Conservation (phyloP, 306 rosid species). For the Trifolium dubium region DNA sequence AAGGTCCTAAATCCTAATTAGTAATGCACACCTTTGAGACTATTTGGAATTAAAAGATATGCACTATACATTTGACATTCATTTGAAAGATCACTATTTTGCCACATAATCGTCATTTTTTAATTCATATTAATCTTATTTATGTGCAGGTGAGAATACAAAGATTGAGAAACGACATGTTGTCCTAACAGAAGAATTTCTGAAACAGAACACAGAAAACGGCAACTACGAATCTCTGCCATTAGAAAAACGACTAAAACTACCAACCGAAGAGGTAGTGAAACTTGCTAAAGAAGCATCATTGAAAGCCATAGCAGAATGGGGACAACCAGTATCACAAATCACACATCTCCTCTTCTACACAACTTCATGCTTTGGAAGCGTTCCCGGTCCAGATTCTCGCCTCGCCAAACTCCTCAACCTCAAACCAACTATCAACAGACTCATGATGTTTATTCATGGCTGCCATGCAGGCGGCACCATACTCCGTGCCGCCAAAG, state of each 20-base stretch:
- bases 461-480: conserved; percentile 22
- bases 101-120: no score
- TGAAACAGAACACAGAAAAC: background rate
- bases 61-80: no score
- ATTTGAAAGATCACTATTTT: no score
- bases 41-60: no score
- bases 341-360: conserved; percentile 37
- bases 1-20: no score
- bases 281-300: conserved; percentile 32
- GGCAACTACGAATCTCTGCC: background rate
- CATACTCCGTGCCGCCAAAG: conserved; percentile 17
- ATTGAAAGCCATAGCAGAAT: conserved; percentile 22
- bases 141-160: conserved; percentile 11
- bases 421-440: conserved; percentile 6
- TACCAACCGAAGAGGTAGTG: background rate
- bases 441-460: conserved; percentile 7
- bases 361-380: conserved; percentile 21
- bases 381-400: background rate
- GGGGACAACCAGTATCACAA: conserved; percentile 8
- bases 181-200: background rate
- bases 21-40: no score
- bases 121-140: background rate
- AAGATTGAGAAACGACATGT: conserved; percentile 17
- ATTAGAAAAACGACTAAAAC: background rate
- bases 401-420: conserved; percentile 10